A percentile compares a stretch with the other conserved stretches of the same genome.
Conservation (phyloP, 495 filamentous ascomycete species). For the Sporormia fimetaria region DNA sequence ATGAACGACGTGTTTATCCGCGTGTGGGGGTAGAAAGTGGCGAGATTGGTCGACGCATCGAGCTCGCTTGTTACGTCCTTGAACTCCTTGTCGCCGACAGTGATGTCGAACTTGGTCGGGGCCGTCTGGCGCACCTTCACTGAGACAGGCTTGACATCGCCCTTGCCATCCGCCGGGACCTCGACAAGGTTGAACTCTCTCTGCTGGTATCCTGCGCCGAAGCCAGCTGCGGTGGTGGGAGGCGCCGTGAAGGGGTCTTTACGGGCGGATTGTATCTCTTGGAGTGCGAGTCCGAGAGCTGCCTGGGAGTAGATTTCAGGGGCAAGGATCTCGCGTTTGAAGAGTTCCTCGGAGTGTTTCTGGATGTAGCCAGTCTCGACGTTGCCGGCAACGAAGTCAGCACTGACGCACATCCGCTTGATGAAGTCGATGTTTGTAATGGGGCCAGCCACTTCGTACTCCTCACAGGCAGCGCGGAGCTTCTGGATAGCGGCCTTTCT, state of each 20-base stretch:
- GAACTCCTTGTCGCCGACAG: constrained; percentile 44
- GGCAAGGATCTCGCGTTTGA: constrained; percentile 16
- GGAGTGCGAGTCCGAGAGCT: constrained; percentile 56
- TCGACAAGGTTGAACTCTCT: constrained; percentile 48
- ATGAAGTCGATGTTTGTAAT: constrained; percentile 96
- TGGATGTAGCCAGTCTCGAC: constrained; percentile 96
- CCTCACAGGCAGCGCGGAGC: constrained; percentile 65
- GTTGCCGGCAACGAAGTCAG: constrained; percentile 72
- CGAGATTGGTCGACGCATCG: constrained; percentile 33
- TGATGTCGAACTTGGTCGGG: constrained; percentile 51
- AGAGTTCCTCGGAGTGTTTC: constrained; percentile 60
- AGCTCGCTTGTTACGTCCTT: constrained; percentile 37
- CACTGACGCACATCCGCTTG: constrained; percentile 68
- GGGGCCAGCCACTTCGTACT: constrained; percentile 86
- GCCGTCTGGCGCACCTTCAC: constrained; percentile 57
- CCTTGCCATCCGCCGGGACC: constrained; percentile 37
- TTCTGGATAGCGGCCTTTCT: constrained; percentile 75
- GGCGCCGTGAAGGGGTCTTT: constrained; percentile 13
- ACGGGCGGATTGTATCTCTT: constrained; percentile 29
- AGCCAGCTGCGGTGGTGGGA: constrained; percentile 36
- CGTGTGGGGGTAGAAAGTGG: constrained; percentile 46
- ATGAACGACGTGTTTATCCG: constrained; percentile 73
- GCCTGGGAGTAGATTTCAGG: constrained; percentile 57
- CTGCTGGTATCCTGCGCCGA: constrained; percentile 42
- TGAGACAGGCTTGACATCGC: constrained; percentile 16